Evolutionary conservation across 495 filamentous ascomycete species (phyloP), one percentile per base, ranked within the genome.

Genomic region (Collariella sp.): DNA sequence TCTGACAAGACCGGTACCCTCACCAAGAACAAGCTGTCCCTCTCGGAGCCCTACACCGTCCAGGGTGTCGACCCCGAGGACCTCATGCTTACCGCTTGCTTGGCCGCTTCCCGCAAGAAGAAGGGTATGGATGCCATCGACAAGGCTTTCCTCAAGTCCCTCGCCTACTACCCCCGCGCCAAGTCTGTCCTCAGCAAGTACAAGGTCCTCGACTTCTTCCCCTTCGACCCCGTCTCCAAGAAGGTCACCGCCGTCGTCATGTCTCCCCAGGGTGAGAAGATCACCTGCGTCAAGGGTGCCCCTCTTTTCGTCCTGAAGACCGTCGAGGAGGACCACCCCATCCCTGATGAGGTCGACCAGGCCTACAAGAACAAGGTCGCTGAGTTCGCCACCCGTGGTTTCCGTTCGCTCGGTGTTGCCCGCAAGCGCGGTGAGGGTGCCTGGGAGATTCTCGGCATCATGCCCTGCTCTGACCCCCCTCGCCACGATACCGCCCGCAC

Each of bases 1-100:
- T 96, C 91, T 40, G 91, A 96, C 76, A 96, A 96, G 79, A 95
- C 89, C 47, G 88, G 89, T 84, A 94, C 84, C 53, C 71, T 95
- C 57, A 95, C 89, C 63, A 91, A 89, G 75, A 95, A 95, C 77
- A 91, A 90, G 71, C 80, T 95, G 16, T 88, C 88, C 35, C 79
- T 95, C 47, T 76, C 83, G 44, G 89, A 94, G 61, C 89, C 90
- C 31, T 95, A 83, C 73, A 87, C 84, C 45, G 83, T 89, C 31
- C 74, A 79, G 55, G 88, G 88, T 62, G 82, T 91, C 46, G 84
- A 88, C 56, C 75, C 82, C 36, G 83, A 89, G 64, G 88, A 94
- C 52, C 81, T 96, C 51, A 91, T 96, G 86, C 72, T 94, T 52
- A 90, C 88, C 67, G 88, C 90, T 59, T 94, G 88, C 70, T 76